Percentiles rank a stretch among this genome's conserved stretches.
These are phyloP conservation scores for Gigaspora rosea DNA, from an alignment of 192 early-diverging fungal species.

Conservation along the genomic window DNA sequence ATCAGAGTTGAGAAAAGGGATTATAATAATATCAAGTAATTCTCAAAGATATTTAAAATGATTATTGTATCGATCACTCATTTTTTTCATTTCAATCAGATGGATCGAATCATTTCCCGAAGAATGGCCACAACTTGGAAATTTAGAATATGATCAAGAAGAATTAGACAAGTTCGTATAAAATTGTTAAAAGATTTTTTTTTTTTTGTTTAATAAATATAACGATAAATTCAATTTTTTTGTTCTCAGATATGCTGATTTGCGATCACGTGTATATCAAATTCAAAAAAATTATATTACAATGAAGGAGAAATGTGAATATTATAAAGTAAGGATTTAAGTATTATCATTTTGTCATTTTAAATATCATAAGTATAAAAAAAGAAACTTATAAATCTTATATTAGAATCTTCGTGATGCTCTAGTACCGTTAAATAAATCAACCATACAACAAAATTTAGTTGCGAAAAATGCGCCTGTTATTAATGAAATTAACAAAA, in stretches of 20 bases:
- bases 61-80: neutral
- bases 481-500: slow-evolving; percentile 11
- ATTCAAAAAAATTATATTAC: slow-evolving; percentile 17
- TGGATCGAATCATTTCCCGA: slow-evolving; percentile 30
- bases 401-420: neutral
- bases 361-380: neutral
- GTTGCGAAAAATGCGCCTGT: slow-evolving; percentile 8
- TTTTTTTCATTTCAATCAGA: neutral
- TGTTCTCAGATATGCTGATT: slow-evolving; percentile 6
- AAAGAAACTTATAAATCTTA: neutral
- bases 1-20: slow-evolving; percentile 1
- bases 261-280: neutral
- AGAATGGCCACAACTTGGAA: slow-evolving; percentile 2
- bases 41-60: neutral
- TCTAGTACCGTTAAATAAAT: slow-evolving; percentile 1
- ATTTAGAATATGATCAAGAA: neutral
- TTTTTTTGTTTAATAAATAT: no score
- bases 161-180: neutral
- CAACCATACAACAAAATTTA: slow-evolving; percentile 17
- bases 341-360: neutral
- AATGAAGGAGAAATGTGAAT: slow-evolving; percentile 16
- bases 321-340: slow-evolving; percentile 12
- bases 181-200: neutral
- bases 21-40: slow-evolving; percentile 18
- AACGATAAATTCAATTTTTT: neutral